Base-by-base conservation (phyloP, 2,329 filamentous ascomycete genomes). In the Arachnomyces sp. region DNA sequence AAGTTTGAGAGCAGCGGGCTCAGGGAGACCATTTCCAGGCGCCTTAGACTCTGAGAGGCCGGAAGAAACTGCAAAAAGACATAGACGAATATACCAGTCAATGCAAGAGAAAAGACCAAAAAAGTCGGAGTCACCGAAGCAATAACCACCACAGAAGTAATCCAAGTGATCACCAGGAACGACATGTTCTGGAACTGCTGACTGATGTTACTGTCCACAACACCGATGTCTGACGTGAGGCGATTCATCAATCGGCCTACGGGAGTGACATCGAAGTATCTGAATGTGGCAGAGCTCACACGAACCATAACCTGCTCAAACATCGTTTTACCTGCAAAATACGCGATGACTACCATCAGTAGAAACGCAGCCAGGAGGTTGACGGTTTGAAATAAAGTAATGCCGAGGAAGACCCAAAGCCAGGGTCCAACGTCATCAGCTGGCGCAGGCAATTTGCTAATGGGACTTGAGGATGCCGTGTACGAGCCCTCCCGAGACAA, bases 1-100 rank as follows among this genome's bases (percentile, higher is more conserved):
- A 95, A 94, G 57, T 95, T 94, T 29, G 88, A 88, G 67, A 95
- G 87, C 14, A 95, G 70, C 1, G 89, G 89, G 7, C 82, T 90
- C 0, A 94, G 68, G 1, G 87, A 94, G 0, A 89, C 82, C 82
- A 90, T 94, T 57, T 94, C 88, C 11, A 94, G 74, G 5, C 88
- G 76, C 3, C 88, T 77, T 4, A 94, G 71, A 43, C 80, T 87
- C 53, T 93, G 87, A 0, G 87, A 93, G 0, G 84, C 81, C 0
- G 88, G 87, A 3, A 94, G 67, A 58, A 93, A 94, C 8, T 73
- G 73, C 40, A 78, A 61, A 61, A 94, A 94, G 43, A 87, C 80
- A 49, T 78, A 64, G 0, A 89, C 68, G 54, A 93, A 94, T 0
- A 75, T 67, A 0, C 72, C 50, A 0, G 82, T 83, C 44, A 94